Evolutionary conservation across 768 basidiomycete species (phyloP).

Genomic region (Hysterangium stoloniferum): DNA sequence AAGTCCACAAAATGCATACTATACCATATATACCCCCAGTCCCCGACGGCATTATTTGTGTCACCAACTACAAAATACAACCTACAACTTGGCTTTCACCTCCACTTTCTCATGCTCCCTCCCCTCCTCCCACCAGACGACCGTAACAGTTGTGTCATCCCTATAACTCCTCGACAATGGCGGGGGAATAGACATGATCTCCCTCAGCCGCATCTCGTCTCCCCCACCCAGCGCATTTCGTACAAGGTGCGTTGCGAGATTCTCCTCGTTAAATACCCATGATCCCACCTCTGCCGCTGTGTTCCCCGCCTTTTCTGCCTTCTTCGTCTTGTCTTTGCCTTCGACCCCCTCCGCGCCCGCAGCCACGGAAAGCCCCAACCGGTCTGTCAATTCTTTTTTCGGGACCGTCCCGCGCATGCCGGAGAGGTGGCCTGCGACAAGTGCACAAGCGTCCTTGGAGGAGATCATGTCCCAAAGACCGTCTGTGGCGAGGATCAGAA

Average conservation of each 20-base stretch:
- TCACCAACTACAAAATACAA: background rate
- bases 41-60: background rate
- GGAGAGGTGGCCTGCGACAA: constrained; percentile 75
- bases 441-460: constrained; percentile 78
- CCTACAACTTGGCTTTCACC: constrained; percentile 48
- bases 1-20: background rate
- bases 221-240: constrained; percentile 83
- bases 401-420: constrained; percentile 58
- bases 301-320: constrained; percentile 14
- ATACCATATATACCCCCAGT: no score
- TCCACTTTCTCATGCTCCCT: constrained; percentile 34
- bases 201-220: constrained; percentile 48
- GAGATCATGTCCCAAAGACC: constrained; percentile 57
- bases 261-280: constrained; percentile 72
- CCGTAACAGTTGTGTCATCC: constrained; percentile 82
- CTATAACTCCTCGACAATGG: constrained; percentile 69
- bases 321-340: constrained; percentile 45
- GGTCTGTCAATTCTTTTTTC: constrained; percentile 44
- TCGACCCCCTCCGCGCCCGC: constrained; percentile 50
- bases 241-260: constrained; percentile 75
- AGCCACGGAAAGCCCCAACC: constrained; percentile 18
- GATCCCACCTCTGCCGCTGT: constrained; percentile 25
- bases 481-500: constrained; percentile 87
- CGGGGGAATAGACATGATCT: constrained; percentile 72
- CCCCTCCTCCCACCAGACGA: constrained; percentile 77